Percentiles rank a stretch among this genome's conserved stretches.
Evolutionary conservation across 73 alveolate species (phyloP).

Genomic region (Stentor roeselii): DNA sequence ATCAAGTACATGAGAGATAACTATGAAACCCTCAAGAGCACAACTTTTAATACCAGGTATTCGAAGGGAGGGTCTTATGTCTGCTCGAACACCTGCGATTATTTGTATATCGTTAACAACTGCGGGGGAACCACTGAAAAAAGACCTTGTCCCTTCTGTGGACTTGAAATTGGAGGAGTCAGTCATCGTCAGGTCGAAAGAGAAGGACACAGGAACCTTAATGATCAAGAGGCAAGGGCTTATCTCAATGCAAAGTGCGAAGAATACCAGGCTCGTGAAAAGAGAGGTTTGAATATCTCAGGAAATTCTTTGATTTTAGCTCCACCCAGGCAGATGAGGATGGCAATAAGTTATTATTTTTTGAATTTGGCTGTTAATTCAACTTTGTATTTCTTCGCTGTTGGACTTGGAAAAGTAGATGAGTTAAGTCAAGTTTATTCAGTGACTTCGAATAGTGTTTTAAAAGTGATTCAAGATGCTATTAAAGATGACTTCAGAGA

Average conservation of each 20-base stretch:
- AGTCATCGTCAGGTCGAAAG: conserved; percentile 15
- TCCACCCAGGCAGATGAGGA: no score
- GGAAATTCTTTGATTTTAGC: no score
- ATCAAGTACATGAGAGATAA: background rate
- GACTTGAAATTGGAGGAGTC: conserved; percentile 1
- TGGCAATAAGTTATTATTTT: no score
- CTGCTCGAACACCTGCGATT: conserved; percentile 28
- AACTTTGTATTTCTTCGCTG: no score
- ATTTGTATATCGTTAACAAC: conserved; percentile 3
- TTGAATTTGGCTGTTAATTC: no score
- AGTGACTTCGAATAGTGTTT: no score
- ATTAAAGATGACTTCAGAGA: no score
- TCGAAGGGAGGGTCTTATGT: background rate
- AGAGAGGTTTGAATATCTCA: no score
- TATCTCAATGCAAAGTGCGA: background rate
- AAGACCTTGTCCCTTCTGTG: conserved; percentile 16
- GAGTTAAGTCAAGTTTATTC: no score
- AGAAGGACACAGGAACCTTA: conserved; percentile 23
- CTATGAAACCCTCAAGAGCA: conserved; percentile 13
- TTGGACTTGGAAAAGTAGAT: no score
- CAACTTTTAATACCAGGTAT: conserved; percentile 1
- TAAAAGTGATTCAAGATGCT: no score
- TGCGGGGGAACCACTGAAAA: conserved; percentile 24
- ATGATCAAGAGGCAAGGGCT: background rate
- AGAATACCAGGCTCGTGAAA: background rate